A percentile compares a stretch with the other conserved stretches of the same genome.
Conservation (phyloP, 495 filamentous ascomycete species). For the Tuber brumale region DNA sequence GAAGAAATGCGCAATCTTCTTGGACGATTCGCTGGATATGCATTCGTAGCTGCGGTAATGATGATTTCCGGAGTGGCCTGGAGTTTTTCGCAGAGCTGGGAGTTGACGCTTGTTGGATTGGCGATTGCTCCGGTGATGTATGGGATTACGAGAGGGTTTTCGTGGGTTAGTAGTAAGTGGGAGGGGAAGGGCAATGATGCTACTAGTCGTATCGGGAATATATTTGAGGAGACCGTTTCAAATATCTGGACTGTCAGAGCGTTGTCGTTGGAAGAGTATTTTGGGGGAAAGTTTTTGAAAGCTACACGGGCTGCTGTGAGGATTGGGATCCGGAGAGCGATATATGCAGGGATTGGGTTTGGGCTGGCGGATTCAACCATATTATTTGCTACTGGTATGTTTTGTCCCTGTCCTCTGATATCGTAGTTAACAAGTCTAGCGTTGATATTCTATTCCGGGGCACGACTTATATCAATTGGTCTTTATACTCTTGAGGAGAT, state of each 20-base stretch:
- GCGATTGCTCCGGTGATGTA: slow-evolving; percentile 63
- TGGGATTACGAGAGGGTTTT: slow-evolving; percentile 56
- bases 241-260: slow-evolving; percentile 77
- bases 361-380: slow-evolving; percentile 66
- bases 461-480: slow-evolving; percentile 52
- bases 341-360: slow-evolving; percentile 64
- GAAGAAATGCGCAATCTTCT: slow-evolving; percentile 83
- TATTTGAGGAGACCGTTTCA: slow-evolving; percentile 71
- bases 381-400: slow-evolving; percentile 60
- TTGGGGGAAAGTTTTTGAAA: slow-evolving; percentile 58
- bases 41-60: slow-evolving; percentile 60
- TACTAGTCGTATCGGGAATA: slow-evolving; percentile 49
- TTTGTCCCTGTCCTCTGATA: background rate
- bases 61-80: slow-evolving; percentile 61
- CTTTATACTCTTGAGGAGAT: slow-evolving; percentile 52
- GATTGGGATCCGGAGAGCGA: slow-evolving; percentile 54
- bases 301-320: slow-evolving; percentile 49
- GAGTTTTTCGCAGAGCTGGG: slow-evolving; percentile 71
- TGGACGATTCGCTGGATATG: slow-evolving; percentile 65
- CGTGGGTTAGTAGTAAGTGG: slow-evolving; percentile 59
- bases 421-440: slow-evolving; percentile 45
- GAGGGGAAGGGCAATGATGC: slow-evolving; percentile 61
- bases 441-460: slow-evolving; percentile 77
- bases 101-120: slow-evolving; percentile 71
- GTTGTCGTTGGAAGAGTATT: slow-evolving; percentile 68